Conservation (phyloP, 257 asterid genomes). For the Paraleonurus japonicus region DNA sequence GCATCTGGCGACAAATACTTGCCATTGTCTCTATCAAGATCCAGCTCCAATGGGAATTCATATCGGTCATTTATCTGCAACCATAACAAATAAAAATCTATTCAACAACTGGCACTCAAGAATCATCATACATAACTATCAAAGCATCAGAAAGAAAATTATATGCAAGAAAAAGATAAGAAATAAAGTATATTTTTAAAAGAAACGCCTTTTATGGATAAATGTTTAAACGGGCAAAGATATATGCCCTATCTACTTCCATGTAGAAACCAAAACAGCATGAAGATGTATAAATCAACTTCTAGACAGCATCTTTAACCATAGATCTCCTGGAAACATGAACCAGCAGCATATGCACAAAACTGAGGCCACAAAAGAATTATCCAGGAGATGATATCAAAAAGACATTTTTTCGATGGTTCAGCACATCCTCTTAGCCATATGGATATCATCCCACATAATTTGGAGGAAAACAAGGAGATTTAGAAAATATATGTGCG, state of each 20-base stretch:
- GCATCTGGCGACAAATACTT: conserved; percentile 91
- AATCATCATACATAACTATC: conserved; percentile 4
- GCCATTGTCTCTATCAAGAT: conserved; percentile 85
- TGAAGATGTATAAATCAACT: neutral
- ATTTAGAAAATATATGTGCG: neutral
- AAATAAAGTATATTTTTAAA: neutral
- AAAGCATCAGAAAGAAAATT: neutral
- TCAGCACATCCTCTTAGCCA: neutral
- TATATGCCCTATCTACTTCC: conserved; percentile 14
- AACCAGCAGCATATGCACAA: conserved; percentile 18
- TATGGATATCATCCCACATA: neutral
- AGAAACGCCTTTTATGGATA: conserved; percentile 1
- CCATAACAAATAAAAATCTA: conserved; percentile 2
- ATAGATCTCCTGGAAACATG: conserved; percentile 8
- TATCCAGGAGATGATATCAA: neutral
- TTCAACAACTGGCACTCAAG: conserved; percentile 11
- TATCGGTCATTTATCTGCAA: conserved; percentile 90
- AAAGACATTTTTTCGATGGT: neutral
- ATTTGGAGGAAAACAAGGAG: conserved; percentile 10
- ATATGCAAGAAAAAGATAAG: neutral
- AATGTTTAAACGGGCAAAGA: conserved; percentile 1
- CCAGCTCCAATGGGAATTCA: conserved; percentile 89
- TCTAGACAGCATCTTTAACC: neutral
- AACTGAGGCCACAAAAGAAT: neutral
- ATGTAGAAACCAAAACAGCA: neutral